Base-by-base conservation (phyloP, 2,329 filamentous ascomycete genomes). In the Cyclaneusma minus region DNA sequence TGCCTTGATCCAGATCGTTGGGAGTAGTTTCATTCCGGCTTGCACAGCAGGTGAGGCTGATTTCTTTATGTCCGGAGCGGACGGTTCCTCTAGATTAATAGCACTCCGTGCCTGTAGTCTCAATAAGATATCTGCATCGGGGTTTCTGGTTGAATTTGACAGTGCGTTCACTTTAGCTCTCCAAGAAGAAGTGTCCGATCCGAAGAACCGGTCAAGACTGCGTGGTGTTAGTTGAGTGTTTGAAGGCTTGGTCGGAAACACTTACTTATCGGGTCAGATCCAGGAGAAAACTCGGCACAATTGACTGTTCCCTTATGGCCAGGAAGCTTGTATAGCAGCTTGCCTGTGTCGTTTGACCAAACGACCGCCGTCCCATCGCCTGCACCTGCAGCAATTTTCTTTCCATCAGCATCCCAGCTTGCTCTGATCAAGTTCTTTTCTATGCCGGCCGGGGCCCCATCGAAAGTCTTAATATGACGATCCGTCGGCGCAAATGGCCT, bases 271-370 rank as follows among this genome's bases (percentile, higher is more conserved):
- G 84, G 83, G 41, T 94, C 84, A 33, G 77, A 70, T 20, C 68
- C 68, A 4, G 87, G 84, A 25, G 82, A 77, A 47, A 98, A 91
- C 40, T 91, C 78, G 29, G 87, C 87, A 49, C 87, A 84, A 48
- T 95, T 98, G 27, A 95, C 89, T 0, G 81, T 82, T 17, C 87
- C 89, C 54, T 84, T 89, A 50, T 98, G 89, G 1, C 89, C 89
- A 1, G 89, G 89, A 27, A 98, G 62, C 55, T 95, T 95, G 55
- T 94, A 91, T 36, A 92, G 52, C 41, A 98, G 60, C 57, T 91
- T 95, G 31, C 81, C 85, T n/a, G 68, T 79, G 47, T 81, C 74
- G 29, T 63, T 72, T 26, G 89, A 85, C 89, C 89, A 98, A 7
- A 95, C 72, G 9, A 92, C 76, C 11, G 84, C 84, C 6, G 77